A percentile compares a stretch with the other conserved stretches of the same genome.
Conservation (phyloP, 2,329 filamentous ascomycete species). For the Coniella vitis region DNA sequence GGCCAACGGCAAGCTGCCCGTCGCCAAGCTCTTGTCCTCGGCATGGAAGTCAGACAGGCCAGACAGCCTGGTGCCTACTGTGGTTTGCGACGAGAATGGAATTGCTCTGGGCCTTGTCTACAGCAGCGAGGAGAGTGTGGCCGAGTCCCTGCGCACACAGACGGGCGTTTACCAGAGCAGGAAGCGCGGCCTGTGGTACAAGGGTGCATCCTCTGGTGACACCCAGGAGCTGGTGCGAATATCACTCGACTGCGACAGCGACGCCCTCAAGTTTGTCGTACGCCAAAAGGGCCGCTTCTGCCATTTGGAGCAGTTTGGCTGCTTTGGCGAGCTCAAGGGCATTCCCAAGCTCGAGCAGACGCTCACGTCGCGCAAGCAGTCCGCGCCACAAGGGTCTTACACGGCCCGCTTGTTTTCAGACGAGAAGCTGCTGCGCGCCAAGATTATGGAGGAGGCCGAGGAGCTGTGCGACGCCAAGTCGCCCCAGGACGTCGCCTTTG, state of each 20-base stretch:
- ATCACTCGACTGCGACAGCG: slow-evolving; percentile 85
- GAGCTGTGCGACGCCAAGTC: slow-evolving; percentile 84
- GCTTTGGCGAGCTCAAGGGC: slow-evolving; percentile 80
- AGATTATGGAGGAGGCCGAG: slow-evolving; percentile 97
- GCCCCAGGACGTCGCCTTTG: slow-evolving; percentile 80
- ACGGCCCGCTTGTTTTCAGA: slow-evolving; percentile 91
- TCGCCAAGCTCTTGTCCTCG: slow-evolving; percentile 64
- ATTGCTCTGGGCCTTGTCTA: slow-evolving; percentile 85
- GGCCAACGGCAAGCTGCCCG: slow-evolving; percentile 53
- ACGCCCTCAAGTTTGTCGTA: slow-evolving; percentile 85
- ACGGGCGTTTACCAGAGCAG: slow-evolving; percentile 90
- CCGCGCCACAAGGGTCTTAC: slow-evolving; percentile 84
- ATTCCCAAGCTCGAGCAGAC: slow-evolving; percentile 84
- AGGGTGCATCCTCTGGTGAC: slow-evolving; percentile 90
- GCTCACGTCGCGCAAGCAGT: slow-evolving; percentile 70
- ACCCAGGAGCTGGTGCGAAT: slow-evolving; percentile 83
- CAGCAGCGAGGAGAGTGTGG: slow-evolving; percentile 84
- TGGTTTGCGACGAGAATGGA: slow-evolving; percentile 84
- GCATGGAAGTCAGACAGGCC: slow-evolving; percentile 74
- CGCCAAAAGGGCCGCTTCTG: slow-evolving; percentile 90
- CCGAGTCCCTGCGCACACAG: slow-evolving; percentile 73
- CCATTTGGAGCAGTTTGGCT: slow-evolving; percentile 84
- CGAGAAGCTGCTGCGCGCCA: slow-evolving; percentile 79
- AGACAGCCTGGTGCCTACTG: slow-evolving; percentile 80
- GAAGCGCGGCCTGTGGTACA: slow-evolving; percentile 93